Percentiles rank a stretch among this genome's conserved stretches.
Evolutionary conservation across 176 grass and related monocot genomes (phyloP).

Genomic region (Microstegium vimineum): DNA sequence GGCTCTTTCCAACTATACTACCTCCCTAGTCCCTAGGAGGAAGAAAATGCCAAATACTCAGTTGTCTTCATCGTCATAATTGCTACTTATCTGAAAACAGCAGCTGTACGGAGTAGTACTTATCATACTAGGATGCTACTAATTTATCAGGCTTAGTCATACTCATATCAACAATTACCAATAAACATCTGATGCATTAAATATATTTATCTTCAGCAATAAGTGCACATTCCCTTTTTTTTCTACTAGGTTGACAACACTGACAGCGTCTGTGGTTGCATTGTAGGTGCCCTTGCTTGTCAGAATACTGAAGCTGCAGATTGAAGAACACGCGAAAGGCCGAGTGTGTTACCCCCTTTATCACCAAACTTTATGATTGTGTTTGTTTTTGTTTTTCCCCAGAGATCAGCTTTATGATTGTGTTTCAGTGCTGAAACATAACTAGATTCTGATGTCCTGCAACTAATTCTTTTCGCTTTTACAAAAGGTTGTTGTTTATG

Average conservation of each 20-base stretch:
- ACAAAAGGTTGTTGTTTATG: constrained; percentile 35
- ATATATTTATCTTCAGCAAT: not conserved
- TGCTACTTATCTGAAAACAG: not conserved
- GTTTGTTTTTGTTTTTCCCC: not conserved
- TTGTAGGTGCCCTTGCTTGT: constrained; percentile 43
- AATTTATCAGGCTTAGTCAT: not conserved
- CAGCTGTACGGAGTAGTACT: constrained; percentile 3
- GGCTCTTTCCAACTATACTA: not conserved
- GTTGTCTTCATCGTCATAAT: not conserved
- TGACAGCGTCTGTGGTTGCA: constrained; percentile 1
- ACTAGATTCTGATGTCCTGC: not conserved
- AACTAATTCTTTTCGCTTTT: constrained; percentile 9
- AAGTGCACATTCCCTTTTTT: not conserved
- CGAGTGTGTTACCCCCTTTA: constrained; percentile 17
- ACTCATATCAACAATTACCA: not conserved
- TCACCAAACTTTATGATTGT: not conserved
- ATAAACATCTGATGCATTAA: not conserved
- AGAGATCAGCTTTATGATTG: not conserved
- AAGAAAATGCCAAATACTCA: not conserved
- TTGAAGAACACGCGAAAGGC: constrained; percentile 37
- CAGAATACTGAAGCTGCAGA: not conserved
- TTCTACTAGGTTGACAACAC: not conserved
- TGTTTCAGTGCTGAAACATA: not conserved
- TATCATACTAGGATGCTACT: not conserved
- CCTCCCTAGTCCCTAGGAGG: not conserved